phyloP scores from a whole-genome alignment of 208 protist genomes.

The Leishmania gerbilli region DNA sequence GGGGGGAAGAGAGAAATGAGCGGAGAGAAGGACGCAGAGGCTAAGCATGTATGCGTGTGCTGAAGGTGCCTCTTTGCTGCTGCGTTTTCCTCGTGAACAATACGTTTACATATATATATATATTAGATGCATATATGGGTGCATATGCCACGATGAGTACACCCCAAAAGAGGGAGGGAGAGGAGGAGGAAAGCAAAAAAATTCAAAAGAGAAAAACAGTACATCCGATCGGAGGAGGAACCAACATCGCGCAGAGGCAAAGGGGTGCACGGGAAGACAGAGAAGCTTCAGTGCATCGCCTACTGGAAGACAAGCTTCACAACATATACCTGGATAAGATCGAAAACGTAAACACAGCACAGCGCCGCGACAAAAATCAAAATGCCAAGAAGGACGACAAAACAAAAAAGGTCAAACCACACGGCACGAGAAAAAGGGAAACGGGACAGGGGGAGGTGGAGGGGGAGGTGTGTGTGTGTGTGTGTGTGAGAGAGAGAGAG shows the following conservation, averaged over 20 bases:
- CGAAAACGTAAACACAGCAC: neutral
- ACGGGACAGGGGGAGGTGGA: neutral
- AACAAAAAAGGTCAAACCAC: neutral
- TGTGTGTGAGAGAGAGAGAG: neutral
- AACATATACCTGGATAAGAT: neutral
- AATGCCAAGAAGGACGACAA: neutral
- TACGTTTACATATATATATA: neutral
- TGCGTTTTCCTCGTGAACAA: neutral
- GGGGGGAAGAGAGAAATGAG: neutral
- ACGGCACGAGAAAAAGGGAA: constrained; percentile 4
- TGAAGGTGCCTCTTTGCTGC: neutral
- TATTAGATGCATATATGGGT: no score
- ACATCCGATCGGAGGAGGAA: neutral
- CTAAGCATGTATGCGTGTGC: neutral
- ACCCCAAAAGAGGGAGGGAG: neutral
- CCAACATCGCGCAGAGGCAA: neutral
- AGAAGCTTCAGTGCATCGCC: neutral
- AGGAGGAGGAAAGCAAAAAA: neutral
- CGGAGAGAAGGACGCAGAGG: neutral
- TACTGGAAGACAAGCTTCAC: neutral
- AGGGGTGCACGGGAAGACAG: neutral
- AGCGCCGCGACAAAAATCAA: neutral
- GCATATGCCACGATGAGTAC: neutral
- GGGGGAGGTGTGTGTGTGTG: no score
- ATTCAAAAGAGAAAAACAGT: neutral